Percentiles rank a stretch among this genome's conserved stretches.
These are phyloP conservation scores for Lentinula aciculospora DNA, from an alignment of 768 basidiomycete species.

Conservation along the genomic window DNA sequence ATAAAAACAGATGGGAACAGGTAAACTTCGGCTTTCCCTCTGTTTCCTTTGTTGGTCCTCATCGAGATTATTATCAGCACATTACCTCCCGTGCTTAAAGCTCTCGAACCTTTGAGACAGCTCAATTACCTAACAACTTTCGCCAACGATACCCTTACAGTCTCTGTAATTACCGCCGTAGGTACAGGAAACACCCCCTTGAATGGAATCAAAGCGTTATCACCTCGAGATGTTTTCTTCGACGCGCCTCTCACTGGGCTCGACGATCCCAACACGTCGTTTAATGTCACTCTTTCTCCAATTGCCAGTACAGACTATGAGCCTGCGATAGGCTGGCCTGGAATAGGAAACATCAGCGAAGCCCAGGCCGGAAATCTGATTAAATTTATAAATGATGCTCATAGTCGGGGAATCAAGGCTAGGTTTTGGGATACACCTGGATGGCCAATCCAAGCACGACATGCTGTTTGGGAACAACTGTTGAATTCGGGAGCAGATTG, in stretches of 20 bases:
- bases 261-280: constrained; percentile 29
- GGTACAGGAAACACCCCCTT: constrained; percentile 51
- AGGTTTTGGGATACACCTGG: constrained; percentile 51
- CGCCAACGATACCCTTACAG: constrained; percentile 30
- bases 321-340: constrained; percentile 40
- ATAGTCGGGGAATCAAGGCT: constrained; percentile 36
- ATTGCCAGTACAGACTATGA: constrained; percentile 47
- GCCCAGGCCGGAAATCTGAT: constrained; percentile 32
- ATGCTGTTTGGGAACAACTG: constrained; percentile 38
- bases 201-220: constrained; percentile 34
- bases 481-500: constrained; percentile 40
- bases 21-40: constrained; percentile 20
- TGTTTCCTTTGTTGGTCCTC: neutral
- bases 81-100: constrained; percentile 36
- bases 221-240: constrained; percentile 46
- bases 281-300: constrained; percentile 36
- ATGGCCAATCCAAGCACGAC: constrained; percentile 37
- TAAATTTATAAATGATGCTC: constrained; percentile 36
- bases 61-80: constrained; percentile 23
- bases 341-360: constrained; percentile 35
- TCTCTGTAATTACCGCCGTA: constrained; percentile 34
- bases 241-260: constrained; percentile 44
- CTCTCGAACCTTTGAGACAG: constrained; percentile 38
- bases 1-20: constrained; percentile 46
- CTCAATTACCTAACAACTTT: constrained; percentile 42